These are phyloP conservation scores for Physcomitrium patens DNA, from an alignment of 225 moss, liverwort and hornwort species.

Conservation along the genomic window DNA sequence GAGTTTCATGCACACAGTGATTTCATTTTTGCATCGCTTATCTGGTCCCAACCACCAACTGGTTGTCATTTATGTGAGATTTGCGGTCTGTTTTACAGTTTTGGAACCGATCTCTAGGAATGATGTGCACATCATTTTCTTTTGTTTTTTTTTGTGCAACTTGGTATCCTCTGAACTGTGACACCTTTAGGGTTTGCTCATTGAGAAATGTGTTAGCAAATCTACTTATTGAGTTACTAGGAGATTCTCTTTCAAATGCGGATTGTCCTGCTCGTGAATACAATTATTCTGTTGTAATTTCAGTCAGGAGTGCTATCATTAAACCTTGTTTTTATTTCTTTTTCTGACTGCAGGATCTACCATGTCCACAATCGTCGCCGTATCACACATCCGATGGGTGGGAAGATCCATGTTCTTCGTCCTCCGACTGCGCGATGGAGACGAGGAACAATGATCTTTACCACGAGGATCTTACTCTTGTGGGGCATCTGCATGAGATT, in stretches of 20 bases:
- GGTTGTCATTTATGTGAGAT: too few species aligned
- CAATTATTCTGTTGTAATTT: too few species aligned
- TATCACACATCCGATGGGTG: conserved; percentile 4
- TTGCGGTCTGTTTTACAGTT: too few species aligned
- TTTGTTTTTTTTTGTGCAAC: too few species aligned
- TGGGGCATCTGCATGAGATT: conserved; percentile 50
- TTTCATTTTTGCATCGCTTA: too few species aligned
- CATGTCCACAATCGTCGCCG: conserved; percentile 33
- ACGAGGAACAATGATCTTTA: neutral
- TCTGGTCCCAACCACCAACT: too few species aligned
- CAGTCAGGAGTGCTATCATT: neutral
- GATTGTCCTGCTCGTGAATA: neutral
- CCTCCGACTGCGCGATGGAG: conserved; percentile 1
- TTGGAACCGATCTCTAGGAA: too few species aligned
- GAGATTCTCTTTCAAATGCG: neutral
- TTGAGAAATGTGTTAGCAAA: neutral
- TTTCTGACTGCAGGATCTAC: conserved; percentile 33
- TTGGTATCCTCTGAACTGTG: too few species aligned
- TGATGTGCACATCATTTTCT: too few species aligned
- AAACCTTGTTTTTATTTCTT: neutral
- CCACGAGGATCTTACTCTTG: conserved; percentile 19
- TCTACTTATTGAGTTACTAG: neutral
- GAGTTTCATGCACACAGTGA: too few species aligned
- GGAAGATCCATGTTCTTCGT: neutral
- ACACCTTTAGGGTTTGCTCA: neutral